These are phyloP conservation scores for Spatholobus suberectus DNA, from an alignment of 306 rosid genomes.

Conservation along the genomic window DNA sequence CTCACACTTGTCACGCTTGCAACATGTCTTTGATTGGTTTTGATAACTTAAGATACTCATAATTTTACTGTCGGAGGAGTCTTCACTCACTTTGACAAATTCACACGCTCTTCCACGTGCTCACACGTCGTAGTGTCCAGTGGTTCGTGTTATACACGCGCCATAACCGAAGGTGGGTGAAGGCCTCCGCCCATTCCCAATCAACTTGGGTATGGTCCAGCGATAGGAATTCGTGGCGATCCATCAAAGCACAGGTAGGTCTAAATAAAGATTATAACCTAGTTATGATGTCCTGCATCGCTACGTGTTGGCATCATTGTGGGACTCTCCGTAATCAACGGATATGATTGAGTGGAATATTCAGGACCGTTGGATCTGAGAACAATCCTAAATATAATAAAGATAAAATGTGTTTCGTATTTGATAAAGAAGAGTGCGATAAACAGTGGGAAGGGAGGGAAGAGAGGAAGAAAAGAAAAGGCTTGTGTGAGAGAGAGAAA, in stretches of 20 bases:
- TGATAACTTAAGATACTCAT: conserved; percentile 16
- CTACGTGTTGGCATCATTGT: neutral
- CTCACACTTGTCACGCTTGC: conserved; percentile 46
- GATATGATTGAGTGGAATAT: neutral
- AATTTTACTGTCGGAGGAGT: conserved; percentile 33
- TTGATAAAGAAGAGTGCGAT: conserved; percentile 28
- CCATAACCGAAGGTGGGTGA: neutral
- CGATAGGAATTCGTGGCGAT: conserved; percentile 38
- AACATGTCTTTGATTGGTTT: conserved; percentile 29
- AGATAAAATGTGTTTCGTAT: neutral
- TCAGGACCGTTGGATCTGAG: conserved; percentile 31
- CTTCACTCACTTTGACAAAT: neutral
- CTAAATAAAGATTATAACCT: conserved; percentile 21
- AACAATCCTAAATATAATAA: neutral
- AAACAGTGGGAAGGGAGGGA: conserved; percentile 33
- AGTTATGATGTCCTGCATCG: neutral
- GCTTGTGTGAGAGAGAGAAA: conserved; percentile 10
- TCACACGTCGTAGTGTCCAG: neutral
- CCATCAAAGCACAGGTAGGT: conserved; percentile 16
- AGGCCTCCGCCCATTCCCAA: neutral
- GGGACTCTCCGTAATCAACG: conserved; percentile 29
- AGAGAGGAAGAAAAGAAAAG: neutral
- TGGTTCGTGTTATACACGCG: neutral
- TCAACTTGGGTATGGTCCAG: conserved; percentile 25
- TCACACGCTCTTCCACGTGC: neutral